Conservation (phyloP, 164 flowering plant genomes). For the Dillenia turbinata region DNA sequence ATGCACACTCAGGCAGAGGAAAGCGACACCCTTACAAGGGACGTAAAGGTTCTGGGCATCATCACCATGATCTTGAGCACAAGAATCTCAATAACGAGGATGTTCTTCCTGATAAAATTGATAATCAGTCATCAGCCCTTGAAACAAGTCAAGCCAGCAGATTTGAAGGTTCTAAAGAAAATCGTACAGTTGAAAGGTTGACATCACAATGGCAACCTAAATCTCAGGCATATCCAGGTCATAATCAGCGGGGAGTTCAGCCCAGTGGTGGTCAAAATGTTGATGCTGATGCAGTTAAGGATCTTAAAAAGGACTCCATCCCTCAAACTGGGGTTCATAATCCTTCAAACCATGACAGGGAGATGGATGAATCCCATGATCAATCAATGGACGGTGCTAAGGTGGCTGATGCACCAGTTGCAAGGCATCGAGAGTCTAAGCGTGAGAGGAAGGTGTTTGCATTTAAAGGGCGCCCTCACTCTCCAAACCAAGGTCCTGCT, state of each 20-base stretch:
- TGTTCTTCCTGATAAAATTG: slow-evolving; percentile 11
- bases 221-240: slow-evolving; percentile 26
- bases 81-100: slow-evolving; percentile 29
- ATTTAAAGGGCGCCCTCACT: slow-evolving; percentile 28
- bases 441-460: slow-evolving; percentile 35
- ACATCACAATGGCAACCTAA: slow-evolving; percentile 88
- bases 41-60: slow-evolving; percentile 25
- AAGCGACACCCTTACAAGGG: slow-evolving; percentile 43
- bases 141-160: slow-evolving; percentile 39
- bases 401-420: slow-evolving; percentile 18
- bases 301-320: slow-evolving; percentile 28
- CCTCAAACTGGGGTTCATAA: slow-evolving; percentile 15
- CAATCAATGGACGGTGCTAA: slow-evolving; percentile 17
- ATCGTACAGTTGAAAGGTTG: slow-evolving; percentile 29
- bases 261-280: slow-evolving; percentile 27
- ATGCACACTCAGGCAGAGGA: slow-evolving; percentile 39
- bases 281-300: slow-evolving; percentile 20
- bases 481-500: slow-evolving; percentile 24
- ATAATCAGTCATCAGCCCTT: slow-evolving; percentile 14
- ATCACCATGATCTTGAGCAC: slow-evolving; percentile 23
- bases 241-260: slow-evolving; percentile 36
- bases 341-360: slow-evolving; percentile 14
- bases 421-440: slow-evolving; percentile 26
- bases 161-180: slow-evolving; percentile 32
- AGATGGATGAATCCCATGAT: slow-evolving; percentile 4